A percentile compares a stretch with the other conserved stretches of the same genome.
These are phyloP conservation scores for Arthrobotrys iridis DNA, from an alignment of 2,329 filamentous ascomycete species.

Conservation along the genomic window DNA sequence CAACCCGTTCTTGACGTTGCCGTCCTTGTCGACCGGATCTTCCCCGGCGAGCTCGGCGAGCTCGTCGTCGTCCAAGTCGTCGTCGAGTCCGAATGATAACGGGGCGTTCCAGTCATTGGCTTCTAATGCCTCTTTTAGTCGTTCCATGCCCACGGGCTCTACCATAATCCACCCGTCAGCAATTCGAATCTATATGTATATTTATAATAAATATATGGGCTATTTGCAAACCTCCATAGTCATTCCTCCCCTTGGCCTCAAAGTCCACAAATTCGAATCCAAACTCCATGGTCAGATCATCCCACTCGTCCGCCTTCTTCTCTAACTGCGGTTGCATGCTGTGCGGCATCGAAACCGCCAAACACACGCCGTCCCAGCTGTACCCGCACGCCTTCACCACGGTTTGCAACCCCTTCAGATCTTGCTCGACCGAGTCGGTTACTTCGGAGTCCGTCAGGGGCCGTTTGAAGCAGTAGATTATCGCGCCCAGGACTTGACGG, in stretches of 20 bases:
- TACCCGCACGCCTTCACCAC: conserved; percentile 69
- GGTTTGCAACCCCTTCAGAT: conserved; percentile 58
- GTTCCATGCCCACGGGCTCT: conserved; percentile 71
- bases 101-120: conserved; percentile 71
- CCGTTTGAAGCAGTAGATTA: conserved; percentile 67
- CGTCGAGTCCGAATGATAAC: conserved; percentile 54
- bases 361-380: conserved; percentile 72
- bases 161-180: not conserved
- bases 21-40: conserved; percentile 52
- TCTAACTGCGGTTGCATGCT: conserved; percentile 61
- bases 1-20: conserved; percentile 53
- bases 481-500: conserved; percentile 69
- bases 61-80: conserved; percentile 60
- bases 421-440: not conserved
- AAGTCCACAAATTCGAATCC: conserved; percentile 73
- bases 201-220: conserved; percentile 68
- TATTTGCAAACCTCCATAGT: conserved; percentile 53
- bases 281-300: conserved; percentile 61
- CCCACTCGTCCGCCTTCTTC: conserved; percentile 64
- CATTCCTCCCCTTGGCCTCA: conserved; percentile 60
- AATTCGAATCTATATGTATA: conserved; percentile 58
- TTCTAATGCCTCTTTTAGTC: conserved; percentile 71
- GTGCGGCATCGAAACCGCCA: conserved; percentile 69
- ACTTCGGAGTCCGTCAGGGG: conserved; percentile 55
- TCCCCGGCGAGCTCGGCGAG: conserved; percentile 60